Evolutionary conservation across 495 filamentous ascomycete species (phyloP), one percentile per base, ranked within the genome.

Genomic region (Gamarada debralockiae): DNA sequence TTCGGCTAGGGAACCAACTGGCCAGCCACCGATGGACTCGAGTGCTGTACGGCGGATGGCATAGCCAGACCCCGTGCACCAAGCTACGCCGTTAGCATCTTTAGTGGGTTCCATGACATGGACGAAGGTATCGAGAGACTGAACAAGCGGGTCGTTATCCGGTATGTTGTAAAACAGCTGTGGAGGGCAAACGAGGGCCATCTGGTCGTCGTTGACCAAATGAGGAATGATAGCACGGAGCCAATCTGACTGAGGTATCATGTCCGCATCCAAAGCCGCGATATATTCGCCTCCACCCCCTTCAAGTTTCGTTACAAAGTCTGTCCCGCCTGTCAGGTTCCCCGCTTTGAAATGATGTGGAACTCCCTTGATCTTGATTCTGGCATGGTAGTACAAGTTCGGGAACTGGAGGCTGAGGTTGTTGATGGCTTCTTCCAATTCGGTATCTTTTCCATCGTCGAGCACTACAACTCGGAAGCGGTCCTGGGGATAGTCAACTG

Each of bases 91-190:
- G 31, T 76, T 63, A 6, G 69, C 65, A 58, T 80, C 74, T 56
- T 78, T 78, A 43, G 75, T 71, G n/a, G 68, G 69, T 51, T 78
- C 74, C 44, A 70, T 70, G n/a, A 75, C 69, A 59, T 74, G 69
- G 20, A 71, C 67, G 59, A 77, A 75, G 40, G 69, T 68, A 34
- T 73, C 70, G 34, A 75, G 53, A 59, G 65, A 69, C 59, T 80
- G 78, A 1, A 59, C 65, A 5, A 80, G 68, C 20, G 76, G 73
- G 52, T 81, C 78, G 29, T 68, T 67, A 2, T 60, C 50, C 44
- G 78, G 78, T 22, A 71, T 65, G 46, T 81, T 80, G 65, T 80
- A 81, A 65, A 78, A 80, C 6, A 72, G 65, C 48, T 79, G 77
- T 34, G 75, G 73, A 37, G 77, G 76, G 55, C 74, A 76, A 12